These are phyloP conservation scores for Boletus reticuloceps DNA, from an alignment of 768 basidiomycete genomes.

Conservation along the genomic window DNA sequence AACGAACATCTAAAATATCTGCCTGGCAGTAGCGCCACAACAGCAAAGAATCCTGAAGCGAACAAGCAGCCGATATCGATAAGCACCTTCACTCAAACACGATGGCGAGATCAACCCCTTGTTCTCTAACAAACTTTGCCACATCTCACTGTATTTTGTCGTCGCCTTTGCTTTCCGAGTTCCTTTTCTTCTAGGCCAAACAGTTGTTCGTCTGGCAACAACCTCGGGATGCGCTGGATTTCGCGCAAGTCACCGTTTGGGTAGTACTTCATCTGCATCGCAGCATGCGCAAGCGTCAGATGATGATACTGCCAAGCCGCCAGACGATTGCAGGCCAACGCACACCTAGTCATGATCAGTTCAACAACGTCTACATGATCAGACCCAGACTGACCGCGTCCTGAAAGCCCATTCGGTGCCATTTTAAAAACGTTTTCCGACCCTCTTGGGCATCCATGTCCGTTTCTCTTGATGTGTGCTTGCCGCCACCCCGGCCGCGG, in stretches of 20 bases:
- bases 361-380: neutral
- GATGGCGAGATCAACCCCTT: conserved; percentile 35
- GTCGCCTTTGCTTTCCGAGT: conserved; percentile 12
- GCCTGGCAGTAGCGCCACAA: neutral
- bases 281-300: conserved; percentile 36
- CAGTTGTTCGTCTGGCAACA: conserved; percentile 37
- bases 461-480: neutral
- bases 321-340: neutral
- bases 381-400: conserved; percentile 34
- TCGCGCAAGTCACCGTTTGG: conserved; percentile 38
- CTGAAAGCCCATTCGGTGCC: conserved; percentile 46
- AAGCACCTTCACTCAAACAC: conserved; percentile 27
- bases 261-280: conserved; percentile 32
- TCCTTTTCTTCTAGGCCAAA: conserved; percentile 21
- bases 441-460: conserved; percentile 23
- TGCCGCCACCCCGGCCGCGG: conserved; percentile 19
- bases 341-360: neutral
- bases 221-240: conserved; percentile 40
- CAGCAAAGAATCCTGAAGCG: neutral
- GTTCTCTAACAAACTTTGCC: conserved; percentile 38
- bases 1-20: neutral
- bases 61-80: neutral
- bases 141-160: conserved; percentile 34
- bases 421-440: conserved; percentile 39
- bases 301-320: conserved; percentile 25